These are phyloP conservation scores for Drechslera avenae DNA, from an alignment of 2,329 filamentous ascomycete species.

Conservation along the genomic window DNA sequence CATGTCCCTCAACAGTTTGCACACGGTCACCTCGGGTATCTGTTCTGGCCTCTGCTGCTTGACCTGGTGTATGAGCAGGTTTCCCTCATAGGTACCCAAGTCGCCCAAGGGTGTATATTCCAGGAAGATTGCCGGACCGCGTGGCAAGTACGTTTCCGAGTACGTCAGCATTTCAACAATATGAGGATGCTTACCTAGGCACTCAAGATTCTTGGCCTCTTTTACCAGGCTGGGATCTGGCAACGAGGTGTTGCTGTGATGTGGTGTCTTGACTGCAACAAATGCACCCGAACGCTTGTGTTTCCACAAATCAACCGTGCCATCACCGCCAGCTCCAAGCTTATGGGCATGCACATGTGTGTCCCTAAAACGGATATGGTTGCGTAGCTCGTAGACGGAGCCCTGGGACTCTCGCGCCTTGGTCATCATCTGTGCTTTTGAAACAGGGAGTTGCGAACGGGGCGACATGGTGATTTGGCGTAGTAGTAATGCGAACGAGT, in stretches of 20 bases:
- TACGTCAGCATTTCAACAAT: constrained; percentile 18
- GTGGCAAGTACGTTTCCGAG: neutral
- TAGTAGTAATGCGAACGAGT: too few relatives aligned
- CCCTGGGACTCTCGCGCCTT: too few relatives aligned
- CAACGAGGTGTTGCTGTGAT: neutral
- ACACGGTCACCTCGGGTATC: constrained; percentile 31
- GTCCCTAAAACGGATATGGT: neutral
- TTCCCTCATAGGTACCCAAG: constrained; percentile 9
- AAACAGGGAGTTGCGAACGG: too few relatives aligned
- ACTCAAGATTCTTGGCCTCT: constrained; percentile 3
- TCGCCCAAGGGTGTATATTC: constrained; percentile 27
- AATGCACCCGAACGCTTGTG: neutral
- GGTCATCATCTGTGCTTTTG: too few relatives aligned
- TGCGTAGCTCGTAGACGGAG: neutral
- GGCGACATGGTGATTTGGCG: too few relatives aligned
- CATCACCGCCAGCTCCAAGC: constrained; percentile 18
- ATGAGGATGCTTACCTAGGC: constrained; percentile 12
- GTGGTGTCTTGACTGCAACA: constrained; percentile 4
- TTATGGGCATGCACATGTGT: neutral
- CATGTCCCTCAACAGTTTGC: constrained; percentile 35
- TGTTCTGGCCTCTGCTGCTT: neutral
- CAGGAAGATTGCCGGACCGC: constrained; percentile 25
- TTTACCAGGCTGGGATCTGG: neutral
- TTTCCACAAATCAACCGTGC: constrained; percentile 10
- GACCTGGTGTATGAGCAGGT: constrained; percentile 6